These are phyloP conservation scores for Gossypium herbaceum DNA, from an alignment of 345 rosid species.

Conservation along the genomic window DNA sequence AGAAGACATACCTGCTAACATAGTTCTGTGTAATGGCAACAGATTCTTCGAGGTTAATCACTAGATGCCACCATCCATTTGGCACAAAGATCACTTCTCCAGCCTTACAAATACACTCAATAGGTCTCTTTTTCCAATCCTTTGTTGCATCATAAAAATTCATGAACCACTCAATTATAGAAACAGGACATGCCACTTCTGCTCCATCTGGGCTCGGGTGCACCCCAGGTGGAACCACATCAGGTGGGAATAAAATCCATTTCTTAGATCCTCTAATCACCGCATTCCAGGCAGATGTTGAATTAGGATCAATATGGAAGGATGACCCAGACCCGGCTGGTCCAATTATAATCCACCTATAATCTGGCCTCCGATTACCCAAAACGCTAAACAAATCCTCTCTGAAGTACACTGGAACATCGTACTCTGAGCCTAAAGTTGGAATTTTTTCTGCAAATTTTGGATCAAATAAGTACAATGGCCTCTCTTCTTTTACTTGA, in stretches of 20 bases:
- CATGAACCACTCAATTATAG: conserved; percentile 98
- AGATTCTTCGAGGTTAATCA: conserved; percentile 90
- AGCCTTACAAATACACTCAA: conserved; percentile 87
- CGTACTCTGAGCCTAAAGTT: conserved; percentile 57
- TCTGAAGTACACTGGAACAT: conserved; percentile 71
- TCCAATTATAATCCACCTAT: conserved; percentile 91
- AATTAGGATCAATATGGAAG: conserved; percentile 97
- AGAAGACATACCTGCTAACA: conserved; percentile 65
- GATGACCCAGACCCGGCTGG: conserved; percentile 97
- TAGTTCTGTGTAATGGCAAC: conserved; percentile 93
- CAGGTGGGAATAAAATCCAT: conserved; percentile 95
- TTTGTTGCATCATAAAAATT: conserved; percentile 83
- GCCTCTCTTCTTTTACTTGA: conserved; percentile 78
- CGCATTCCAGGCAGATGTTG: conserved; percentile 98
- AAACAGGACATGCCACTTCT: conserved; percentile 96
- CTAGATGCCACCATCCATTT: conserved; percentile 99
- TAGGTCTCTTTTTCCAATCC: conserved; percentile 67
- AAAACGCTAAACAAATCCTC: conserved; percentile 87
- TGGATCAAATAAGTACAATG: conserved; percentile 90
- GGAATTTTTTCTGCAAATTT: conserved; percentile 80
- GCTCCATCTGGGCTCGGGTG: conserved; percentile 96
- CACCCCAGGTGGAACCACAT: conserved; percentile 90
- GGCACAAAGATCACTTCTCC: conserved; percentile 97
- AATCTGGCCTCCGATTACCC: conserved; percentile 81
- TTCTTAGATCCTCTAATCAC: conserved; percentile 90